Conservation (phyloP, 129 eudicot species). For the Solidago caesia region DNA sequence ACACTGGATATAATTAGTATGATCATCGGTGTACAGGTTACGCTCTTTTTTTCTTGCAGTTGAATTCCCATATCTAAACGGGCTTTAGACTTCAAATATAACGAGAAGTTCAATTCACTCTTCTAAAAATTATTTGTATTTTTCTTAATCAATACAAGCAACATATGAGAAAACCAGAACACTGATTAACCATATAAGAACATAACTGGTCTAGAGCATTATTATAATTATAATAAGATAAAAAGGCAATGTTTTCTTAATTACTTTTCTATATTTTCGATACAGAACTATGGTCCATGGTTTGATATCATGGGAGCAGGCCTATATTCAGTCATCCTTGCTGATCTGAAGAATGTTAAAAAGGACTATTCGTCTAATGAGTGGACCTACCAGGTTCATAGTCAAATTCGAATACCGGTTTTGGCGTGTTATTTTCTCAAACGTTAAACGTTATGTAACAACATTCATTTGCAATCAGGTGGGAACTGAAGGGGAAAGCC, state of each 20-base stretch:
- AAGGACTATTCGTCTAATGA: conserved; percentile 51
- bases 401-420: background rate
- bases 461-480: conserved; percentile 44
- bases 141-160: conserved; percentile 7
- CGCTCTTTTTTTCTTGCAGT: conserved; percentile 3
- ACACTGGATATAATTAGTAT: conserved; percentile 70
- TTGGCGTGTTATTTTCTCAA: background rate
- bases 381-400: conserved; percentile 75
- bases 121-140: background rate
- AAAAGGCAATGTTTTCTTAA: background rate
- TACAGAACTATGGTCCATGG: conserved; percentile 90
- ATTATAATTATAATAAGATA: background rate
- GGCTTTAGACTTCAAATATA: conserved; percentile 2
- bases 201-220: background rate
- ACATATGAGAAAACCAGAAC: background rate
- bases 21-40: conserved; percentile 81
- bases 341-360: conserved; percentile 41
- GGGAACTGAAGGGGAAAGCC: conserved; percentile 76
- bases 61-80: background rate
- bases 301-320: conserved; percentile 77
- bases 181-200: no score
- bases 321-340: conserved; percentile 49
- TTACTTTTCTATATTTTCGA: conserved; percentile 3
- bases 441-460: background rate
- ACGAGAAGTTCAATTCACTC: background rate